Conservation (phyloP, 2,329 filamentous ascomycete genomes). For the Paraphaeosphaeria sporulosa region DNA sequence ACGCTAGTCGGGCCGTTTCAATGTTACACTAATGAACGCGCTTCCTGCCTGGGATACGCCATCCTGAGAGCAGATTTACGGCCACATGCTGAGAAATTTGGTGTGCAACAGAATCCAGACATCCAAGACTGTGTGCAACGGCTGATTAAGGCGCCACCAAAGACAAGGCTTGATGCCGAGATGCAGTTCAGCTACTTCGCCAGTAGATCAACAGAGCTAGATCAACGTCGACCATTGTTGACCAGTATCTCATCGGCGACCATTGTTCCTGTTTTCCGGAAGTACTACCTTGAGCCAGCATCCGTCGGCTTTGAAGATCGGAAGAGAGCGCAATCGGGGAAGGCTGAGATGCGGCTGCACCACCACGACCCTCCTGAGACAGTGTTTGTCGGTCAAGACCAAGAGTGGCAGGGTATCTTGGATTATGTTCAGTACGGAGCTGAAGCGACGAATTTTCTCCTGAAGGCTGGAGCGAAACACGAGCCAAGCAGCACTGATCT, state of each 20-base stretch:
- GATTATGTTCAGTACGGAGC: slow-evolving; percentile 95
- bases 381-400: slow-evolving; percentile 79
- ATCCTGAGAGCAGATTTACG: slow-evolving; percentile 80
- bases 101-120: slow-evolving; percentile 81
- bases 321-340: slow-evolving; percentile 38
- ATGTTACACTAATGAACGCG: slow-evolving; percentile 83
- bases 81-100: slow-evolving; percentile 82
- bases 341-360: slow-evolving; percentile 51
- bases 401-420: slow-evolving; percentile 87
- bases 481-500: slow-evolving; percentile 90
- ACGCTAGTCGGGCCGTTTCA: slow-evolving; percentile 74
- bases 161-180: slow-evolving; percentile 69
- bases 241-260: slow-evolving; percentile 36
- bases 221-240: slow-evolving; percentile 43
- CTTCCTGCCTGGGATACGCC: slow-evolving; percentile 79
- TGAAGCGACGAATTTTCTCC: slow-evolving; percentile 86
- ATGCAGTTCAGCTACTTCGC: slow-evolving; percentile 85
- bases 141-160: slow-evolving; percentile 76
- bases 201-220: slow-evolving; percentile 76
- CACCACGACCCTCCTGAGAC: slow-evolving; percentile 71
- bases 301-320: slow-evolving; percentile 45
- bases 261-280: slow-evolving; percentile 50
- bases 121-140: slow-evolving; percentile 78
- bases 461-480: slow-evolving; percentile 86
- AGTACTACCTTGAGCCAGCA: slow-evolving; percentile 40